Evolutionary conservation across 176 grass and related monocot genomes (phyloP), one percentile per base, ranked within the genome.

Genomic region (Eragrostis nindensis): DNA sequence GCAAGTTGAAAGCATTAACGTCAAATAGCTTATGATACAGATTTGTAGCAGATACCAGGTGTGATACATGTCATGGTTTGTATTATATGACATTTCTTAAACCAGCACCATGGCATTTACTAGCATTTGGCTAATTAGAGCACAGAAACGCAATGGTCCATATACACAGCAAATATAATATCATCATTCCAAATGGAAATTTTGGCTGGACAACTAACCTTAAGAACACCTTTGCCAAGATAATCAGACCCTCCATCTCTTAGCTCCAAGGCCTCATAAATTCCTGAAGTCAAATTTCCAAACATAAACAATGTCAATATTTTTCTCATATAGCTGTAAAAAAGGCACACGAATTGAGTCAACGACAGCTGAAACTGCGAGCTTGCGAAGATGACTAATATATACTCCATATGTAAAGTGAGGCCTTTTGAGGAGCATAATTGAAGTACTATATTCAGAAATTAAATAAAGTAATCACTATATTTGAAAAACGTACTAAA

Each of bases 191-290:
- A 3, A 5, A 66, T 56, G 29, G 26, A 47, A 63, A 70, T 41
- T 18, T 49, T 56, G 42, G 13, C 27, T 11, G 44, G 11, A 46
- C 46, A 85, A 32, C 86, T 10, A 53, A 95, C 95, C 95, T 98
- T 98, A 55, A 88, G 83, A 38, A 98, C 92, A 69, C 92, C 95
- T 83, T 98, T 98, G 36, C 92, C 95, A 79, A 98, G 90, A 73
- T 98, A 98, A 67, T 94, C 92, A 79, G 95, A 95, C 65, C 95
- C 92, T 55, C 95, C 95, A 50, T 98, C 95, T 68, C 95, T 95
- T n/a, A 98, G 75, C 66, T 98, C 95, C 84, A 98, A 57, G 27
- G 95, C 90, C 77, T 98, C 95, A 17, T 98, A 98, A 24, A 98
- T 67, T 7, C 92, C 95, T 98, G 67, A 39, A 16, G 17, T 43